These are phyloP conservation scores for Kluyveromyces wickerhamii DNA, from an alignment of 805 yeast genomes.

Conservation along the genomic window DNA sequence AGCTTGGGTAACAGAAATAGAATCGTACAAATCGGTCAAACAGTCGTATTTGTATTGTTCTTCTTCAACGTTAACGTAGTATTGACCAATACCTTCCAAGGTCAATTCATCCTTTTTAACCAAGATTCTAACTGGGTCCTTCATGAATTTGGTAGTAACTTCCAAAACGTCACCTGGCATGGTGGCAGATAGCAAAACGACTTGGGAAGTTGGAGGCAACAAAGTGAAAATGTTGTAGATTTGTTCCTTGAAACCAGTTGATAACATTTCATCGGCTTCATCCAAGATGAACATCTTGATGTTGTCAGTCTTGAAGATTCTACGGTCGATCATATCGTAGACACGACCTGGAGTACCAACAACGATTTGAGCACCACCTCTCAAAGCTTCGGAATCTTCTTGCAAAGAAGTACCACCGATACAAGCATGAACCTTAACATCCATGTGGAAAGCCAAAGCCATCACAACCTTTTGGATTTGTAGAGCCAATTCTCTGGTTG, in stretches of 20 bases:
- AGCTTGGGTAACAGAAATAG: slow-evolving; percentile 92
- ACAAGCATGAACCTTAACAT: slow-evolving; percentile 89
- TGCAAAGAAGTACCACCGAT: slow-evolving; percentile 92
- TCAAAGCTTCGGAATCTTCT: slow-evolving; percentile 79
- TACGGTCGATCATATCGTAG: slow-evolving; percentile 87
- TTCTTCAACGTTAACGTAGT: slow-evolving; percentile 79
- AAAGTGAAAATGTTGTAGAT: slow-evolving; percentile 84
- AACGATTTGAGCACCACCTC: slow-evolving; percentile 83
- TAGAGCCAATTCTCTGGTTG: slow-evolving; percentile 94
- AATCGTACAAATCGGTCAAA: slow-evolving; percentile 88
- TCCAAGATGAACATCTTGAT: slow-evolving; percentile 92
- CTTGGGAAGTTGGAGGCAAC: slow-evolving; percentile 81
- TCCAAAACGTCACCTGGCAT: slow-evolving; percentile 86
- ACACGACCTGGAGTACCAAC: slow-evolving; percentile 99
- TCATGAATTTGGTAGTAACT: slow-evolving; percentile 85
- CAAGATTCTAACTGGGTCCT: slow-evolving; percentile 86
- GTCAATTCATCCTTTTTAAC: slow-evolving; percentile 94
- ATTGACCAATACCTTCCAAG: slow-evolving; percentile 91
- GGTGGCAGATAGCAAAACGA: slow-evolving; percentile 92
- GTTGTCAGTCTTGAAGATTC: slow-evolving; percentile 71
- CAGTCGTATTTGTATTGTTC: slow-evolving; percentile 95
- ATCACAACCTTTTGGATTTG: slow-evolving; percentile 93
- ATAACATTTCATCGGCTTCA: slow-evolving; percentile 96
- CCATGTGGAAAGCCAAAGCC: slow-evolving; percentile 85
- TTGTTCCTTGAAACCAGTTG: slow-evolving; percentile 84